Base-by-base conservation (phyloP, 306 rosid genomes). In the Acmispon strigosus region DNA sequence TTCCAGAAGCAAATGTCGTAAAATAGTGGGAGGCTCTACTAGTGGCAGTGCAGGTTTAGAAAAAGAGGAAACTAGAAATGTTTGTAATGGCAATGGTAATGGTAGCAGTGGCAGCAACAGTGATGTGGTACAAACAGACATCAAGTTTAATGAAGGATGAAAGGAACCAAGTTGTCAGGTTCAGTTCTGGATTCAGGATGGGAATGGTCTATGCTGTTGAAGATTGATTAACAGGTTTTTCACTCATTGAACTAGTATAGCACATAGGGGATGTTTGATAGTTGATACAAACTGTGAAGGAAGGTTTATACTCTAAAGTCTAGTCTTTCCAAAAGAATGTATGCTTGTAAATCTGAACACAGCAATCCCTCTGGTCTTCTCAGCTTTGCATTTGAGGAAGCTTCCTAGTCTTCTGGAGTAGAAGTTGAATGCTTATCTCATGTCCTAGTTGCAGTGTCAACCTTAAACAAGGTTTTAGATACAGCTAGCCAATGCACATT, bases 1-100 rank as follows among this genome's bases (percentile, higher is more conserved):
- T 69, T 76, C 84, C 15, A 71, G 72, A 4, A 79, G 84, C 10
- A 51, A 78, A 27, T 70, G 71, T 36, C 81, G 52, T 20, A 88
- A 85, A 73, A 83, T 37, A 41, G 84, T 43, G 41, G 60, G 41
- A 72, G 79, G 70, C 3, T 75, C 83, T 57, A 67, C 78, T 37
- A 67, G 79, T 51, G 68, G 71, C 49, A 70, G 64, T 34, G 59
- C 74, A 41, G 81, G 74, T 79, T 65, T 64, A 59, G 65, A 36
- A 37, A 70, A 43, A 11, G 86, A 80, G 67, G 87, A 65, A 65
- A 78, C 47, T 45, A 34, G 57, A 51, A 63, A 70, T 50, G 72
- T 44, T 37, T 62, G 72, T 49, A 27, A 78, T 36, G 74, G 52
- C n/a, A 60, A 22, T 14, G 73, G 41, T 17, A 57, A 36, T 45